phyloP scores from a whole-genome alignment of 2,329 filamentous ascomycete genomes.

The Xylariaceae sp. region DNA sequence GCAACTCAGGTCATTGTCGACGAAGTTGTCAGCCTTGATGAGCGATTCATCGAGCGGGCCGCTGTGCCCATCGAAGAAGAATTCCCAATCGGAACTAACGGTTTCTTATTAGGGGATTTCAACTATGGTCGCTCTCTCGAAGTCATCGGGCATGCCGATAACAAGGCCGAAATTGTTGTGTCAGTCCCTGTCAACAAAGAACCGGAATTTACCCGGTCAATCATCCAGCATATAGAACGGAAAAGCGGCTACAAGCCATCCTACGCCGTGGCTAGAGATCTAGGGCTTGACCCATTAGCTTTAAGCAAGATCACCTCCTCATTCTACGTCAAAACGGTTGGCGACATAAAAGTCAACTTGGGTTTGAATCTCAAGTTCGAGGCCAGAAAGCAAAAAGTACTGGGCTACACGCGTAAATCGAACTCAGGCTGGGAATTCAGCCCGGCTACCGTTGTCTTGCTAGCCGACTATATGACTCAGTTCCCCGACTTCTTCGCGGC shows the following conservation, averaged over 20 bases:
- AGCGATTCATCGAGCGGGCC: conserved; percentile 83
- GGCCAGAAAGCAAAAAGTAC: conserved; percentile 86
- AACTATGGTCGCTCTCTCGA: conserved; percentile 88
- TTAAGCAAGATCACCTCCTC: conserved; percentile 95
- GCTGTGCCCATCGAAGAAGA: conserved; percentile 89
- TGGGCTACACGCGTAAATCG: conserved; percentile 88
- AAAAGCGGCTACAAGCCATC: conserved; percentile 76
- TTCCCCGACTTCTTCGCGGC: conserved; percentile 95
- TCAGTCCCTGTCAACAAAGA: conserved; percentile 67
- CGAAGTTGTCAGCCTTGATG: conserved; percentile 81
- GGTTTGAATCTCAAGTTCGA: conserved; percentile 97
- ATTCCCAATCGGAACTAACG: conserved; percentile 74
- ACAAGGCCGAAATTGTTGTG: conserved; percentile 76
- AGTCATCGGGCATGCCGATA: conserved; percentile 65
- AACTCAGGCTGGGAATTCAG: conserved; percentile 94
- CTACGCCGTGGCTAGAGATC: conserved; percentile 76
- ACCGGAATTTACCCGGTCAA: conserved; percentile 69
- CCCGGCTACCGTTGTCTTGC: conserved; percentile 69
- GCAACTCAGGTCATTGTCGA: conserved; percentile 90
- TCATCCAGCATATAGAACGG: conserved; percentile 65
- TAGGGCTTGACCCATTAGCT: conserved; percentile 77
- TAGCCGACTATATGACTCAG: conserved; percentile 82
- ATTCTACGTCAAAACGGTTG: conserved; percentile 73
- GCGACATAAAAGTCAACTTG: conserved; percentile 75
- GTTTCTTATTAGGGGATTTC: conserved; percentile 91